Evolutionary conservation across 108 stramenopile species (phyloP).

Genomic region (Cyclotella distinguenda): DNA sequence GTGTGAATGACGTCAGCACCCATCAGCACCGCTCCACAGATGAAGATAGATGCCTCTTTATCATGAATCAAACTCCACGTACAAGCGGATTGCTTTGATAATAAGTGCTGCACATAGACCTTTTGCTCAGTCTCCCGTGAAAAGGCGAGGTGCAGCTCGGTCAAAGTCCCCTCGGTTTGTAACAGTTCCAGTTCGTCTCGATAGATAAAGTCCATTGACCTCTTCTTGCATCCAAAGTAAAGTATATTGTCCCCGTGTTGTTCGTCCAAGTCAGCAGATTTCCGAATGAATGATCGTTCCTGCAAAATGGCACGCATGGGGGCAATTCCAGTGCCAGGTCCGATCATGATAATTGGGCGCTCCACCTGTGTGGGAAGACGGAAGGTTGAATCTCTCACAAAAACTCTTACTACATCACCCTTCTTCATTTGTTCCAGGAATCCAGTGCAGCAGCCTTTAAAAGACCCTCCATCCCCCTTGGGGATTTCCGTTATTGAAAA

Average conservation of each 20-base stretch:
- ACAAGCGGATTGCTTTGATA: constrained; percentile 55
- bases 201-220: constrained; percentile 90
- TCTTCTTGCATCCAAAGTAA: constrained; percentile 96
- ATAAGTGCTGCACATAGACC: constrained; percentile 95
- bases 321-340: constrained; percentile 98
- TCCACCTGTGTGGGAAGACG: constrained; percentile 63
- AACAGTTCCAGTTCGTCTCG: constrained; percentile 80
- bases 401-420: constrained; percentile 65
- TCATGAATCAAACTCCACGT: constrained; percentile 73
- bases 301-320: constrained; percentile 96
- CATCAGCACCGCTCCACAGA: constrained; percentile 91
- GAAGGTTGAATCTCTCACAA: constrained; percentile 90
- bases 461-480: constrained; percentile 60
- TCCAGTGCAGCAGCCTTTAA: constrained; percentile 87
- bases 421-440: constrained; percentile 57
- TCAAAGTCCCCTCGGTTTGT: constrained; percentile 63
- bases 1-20: constrained; percentile 82
- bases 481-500: constrained; percentile 75
- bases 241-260: constrained; percentile 70
- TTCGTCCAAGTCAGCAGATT: constrained; percentile 17
- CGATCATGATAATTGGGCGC: constrained; percentile 91
- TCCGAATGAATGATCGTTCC: constrained; percentile 68
- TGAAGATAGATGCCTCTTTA: constrained; percentile 72
- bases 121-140: constrained; percentile 82
- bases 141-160: constrained; percentile 85